Evolutionary conservation across 805 yeast species (phyloP).

Genomic region (Spathaspora gorwiae): DNA sequence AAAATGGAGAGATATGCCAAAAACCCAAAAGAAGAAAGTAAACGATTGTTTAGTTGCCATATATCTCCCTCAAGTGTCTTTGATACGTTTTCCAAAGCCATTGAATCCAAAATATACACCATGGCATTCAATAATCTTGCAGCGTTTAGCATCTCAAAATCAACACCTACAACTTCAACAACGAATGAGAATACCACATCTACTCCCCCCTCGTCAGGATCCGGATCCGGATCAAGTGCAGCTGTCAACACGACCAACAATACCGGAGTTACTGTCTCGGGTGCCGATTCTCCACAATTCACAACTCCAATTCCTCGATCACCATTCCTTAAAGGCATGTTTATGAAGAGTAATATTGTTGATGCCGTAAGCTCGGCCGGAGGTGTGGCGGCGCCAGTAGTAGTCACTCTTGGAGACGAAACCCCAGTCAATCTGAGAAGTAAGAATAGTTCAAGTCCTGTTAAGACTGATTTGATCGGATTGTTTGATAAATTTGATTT

Average conservation of each 20-base stretch:
- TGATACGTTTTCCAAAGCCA: no score
- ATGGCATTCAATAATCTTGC: conserved; percentile 28
- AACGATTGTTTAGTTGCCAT: no score
- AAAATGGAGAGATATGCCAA: no score
- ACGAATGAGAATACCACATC: conserved; percentile 28
- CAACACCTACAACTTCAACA: conserved; percentile 41
- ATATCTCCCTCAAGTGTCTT: no score
- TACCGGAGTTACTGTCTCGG: not conserved
- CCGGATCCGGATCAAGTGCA: not conserved
- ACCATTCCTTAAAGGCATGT: not conserved
- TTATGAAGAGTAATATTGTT: not conserved
- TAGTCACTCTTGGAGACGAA: conserved; percentile 15
- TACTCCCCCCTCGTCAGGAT: conserved; percentile 8
- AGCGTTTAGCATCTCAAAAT: conserved; percentile 32
- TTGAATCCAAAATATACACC: not conserved
- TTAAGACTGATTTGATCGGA: conserved; percentile 23
- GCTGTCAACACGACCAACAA: not conserved
- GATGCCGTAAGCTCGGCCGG: conserved; percentile 10
- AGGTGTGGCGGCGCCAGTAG: conserved; percentile 15
- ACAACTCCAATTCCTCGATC: not conserved
- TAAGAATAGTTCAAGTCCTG: not conserved
- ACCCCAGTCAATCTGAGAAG: not conserved
- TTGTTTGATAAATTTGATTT: conserved; percentile 34
- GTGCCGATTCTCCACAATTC: not conserved
- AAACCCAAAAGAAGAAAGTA: no score